phyloP scores from a whole-genome alignment of 2,329 filamentous ascomycete genomes.

The Diaporthe sp. region DNA sequence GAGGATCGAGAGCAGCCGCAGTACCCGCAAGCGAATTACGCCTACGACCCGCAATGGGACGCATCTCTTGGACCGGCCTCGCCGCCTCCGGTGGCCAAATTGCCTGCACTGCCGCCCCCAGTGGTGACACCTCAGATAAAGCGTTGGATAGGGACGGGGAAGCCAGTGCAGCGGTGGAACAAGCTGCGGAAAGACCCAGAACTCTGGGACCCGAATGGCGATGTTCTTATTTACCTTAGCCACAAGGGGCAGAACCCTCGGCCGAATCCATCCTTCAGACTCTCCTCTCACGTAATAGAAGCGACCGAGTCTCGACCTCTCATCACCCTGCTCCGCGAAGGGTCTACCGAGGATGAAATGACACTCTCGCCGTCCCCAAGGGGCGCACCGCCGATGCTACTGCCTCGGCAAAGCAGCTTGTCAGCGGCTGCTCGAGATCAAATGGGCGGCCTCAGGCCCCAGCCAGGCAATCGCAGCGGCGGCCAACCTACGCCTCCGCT shows the following conservation, averaged over 20 bases:
- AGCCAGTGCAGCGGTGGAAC: slow-evolving; percentile 66
- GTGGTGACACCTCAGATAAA: slow-evolving; percentile 58
- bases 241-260: slow-evolving; percentile 59
- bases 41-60: slow-evolving; percentile 46
- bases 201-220: slow-evolving; percentile 72
- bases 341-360: slow-evolving; percentile 63
- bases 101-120: slow-evolving; percentile 57
- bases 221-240: slow-evolving; percentile 70
- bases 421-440: slow-evolving; percentile 28
- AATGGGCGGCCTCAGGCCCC: slow-evolving; percentile 1
- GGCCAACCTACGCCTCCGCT: slow-evolving; percentile 60
- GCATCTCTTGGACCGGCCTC: slow-evolving; percentile 42
- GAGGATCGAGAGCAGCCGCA: slow-evolving; percentile 28
- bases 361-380: slow-evolving; percentile 59
- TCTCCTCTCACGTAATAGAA: slow-evolving; percentile 72
- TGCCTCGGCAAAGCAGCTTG: slow-evolving; percentile 27
- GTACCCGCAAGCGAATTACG: slow-evolving; percentile 28
- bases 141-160: slow-evolving; percentile 66
- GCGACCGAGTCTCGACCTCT: slow-evolving; percentile 68
- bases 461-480: slow-evolving; percentile 33
- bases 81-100: slow-evolving; percentile 59
- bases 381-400: slow-evolving; percentile 56
- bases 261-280: slow-evolving; percentile 66
- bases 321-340: slow-evolving; percentile 66
- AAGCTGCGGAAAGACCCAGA: slow-evolving; percentile 72